Conservation (phyloP, 1,284 basidiomycete genomes). For the Mycena sp. region DNA sequence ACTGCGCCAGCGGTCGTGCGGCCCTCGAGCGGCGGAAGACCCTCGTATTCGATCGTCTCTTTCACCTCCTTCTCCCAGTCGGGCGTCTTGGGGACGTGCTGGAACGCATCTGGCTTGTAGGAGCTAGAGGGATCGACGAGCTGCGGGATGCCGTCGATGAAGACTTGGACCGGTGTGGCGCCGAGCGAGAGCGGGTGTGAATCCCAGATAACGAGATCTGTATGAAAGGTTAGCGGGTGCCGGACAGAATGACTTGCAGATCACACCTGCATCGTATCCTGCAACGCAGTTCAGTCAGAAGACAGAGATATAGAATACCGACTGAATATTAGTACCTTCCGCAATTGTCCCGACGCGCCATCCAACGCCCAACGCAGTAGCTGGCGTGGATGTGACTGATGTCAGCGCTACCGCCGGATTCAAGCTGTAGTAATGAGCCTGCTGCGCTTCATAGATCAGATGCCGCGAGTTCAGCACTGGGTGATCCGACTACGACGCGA, state of each 20-base stretch:
- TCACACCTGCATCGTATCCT: no score
- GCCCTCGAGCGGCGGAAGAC: slow-evolving; percentile 69
- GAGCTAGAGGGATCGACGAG: slow-evolving; percentile 51
- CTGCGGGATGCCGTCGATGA: slow-evolving; percentile 51
- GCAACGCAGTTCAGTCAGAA: no score
- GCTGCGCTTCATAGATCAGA: slow-evolving; percentile 86
- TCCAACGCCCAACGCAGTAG: slow-evolving; percentile 69
- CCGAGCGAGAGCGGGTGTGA: slow-evolving; percentile 72
- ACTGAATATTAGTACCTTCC: no score
- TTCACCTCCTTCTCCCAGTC: slow-evolving; percentile 64
- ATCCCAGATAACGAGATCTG: slow-evolving; percentile 65
- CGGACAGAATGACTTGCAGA: slow-evolving; percentile 31
- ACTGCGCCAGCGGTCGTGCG: slow-evolving; percentile 49
- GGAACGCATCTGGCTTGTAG: slow-evolving; percentile 40
- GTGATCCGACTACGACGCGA: slow-evolving; percentile 67
- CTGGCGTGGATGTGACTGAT: slow-evolving; percentile 55
- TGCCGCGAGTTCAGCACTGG: slow-evolving; percentile 82
- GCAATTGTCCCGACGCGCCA: slow-evolving; percentile 78
- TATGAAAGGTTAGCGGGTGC: slow-evolving; percentile 1
- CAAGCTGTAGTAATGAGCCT: slow-evolving; percentile 83
- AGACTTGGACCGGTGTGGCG: slow-evolving; percentile 68
- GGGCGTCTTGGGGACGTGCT: slow-evolving; percentile 62
- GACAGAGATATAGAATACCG: no score
- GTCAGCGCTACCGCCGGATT: slow-evolving; percentile 64
- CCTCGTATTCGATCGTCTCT: slow-evolving; percentile 65